These are phyloP conservation scores for Polygonum maritimum DNA, from an alignment of 148 eudicot genomes.

Conservation along the genomic window DNA sequence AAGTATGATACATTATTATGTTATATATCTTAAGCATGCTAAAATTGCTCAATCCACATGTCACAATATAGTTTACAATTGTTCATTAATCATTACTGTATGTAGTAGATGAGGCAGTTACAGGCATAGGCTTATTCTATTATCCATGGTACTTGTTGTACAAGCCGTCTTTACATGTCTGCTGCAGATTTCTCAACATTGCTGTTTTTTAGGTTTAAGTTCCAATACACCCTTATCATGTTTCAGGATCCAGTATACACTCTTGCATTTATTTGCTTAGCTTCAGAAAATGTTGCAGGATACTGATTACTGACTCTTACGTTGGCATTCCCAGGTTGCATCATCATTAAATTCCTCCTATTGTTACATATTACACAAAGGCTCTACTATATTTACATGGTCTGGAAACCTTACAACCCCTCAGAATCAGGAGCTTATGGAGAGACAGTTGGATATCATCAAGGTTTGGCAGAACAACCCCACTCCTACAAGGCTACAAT, in stretches of 20 bases:
- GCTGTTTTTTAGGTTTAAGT: neutral
- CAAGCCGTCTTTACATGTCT: neutral
- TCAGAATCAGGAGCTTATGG: slow-evolving; percentile 73
- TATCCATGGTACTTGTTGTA: neutral
- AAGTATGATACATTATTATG: neutral
- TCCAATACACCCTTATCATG: neutral
- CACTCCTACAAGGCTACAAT: no score
- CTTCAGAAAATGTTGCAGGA: neutral
- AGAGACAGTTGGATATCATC: slow-evolving; percentile 84
- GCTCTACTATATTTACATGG: slow-evolving; percentile 75
- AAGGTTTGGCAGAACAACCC: slow-evolving; percentile 37
- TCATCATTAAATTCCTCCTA: slow-evolving; percentile 82
- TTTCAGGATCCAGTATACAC: neutral
- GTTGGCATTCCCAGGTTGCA: slow-evolving; percentile 52
- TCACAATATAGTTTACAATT: neutral
- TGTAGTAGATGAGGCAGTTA: neutral
- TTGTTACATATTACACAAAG: slow-evolving; percentile 75
- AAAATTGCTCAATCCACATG: neutral
- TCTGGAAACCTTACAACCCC: slow-evolving; percentile 63
- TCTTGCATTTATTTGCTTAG: neutral
- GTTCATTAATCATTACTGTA: neutral
- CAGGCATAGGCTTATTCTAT: neutral
- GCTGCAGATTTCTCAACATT: neutral
- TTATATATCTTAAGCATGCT: neutral
- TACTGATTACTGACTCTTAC: neutral